Evolutionary conservation across 2,329 filamentous ascomycete genomes (phyloP).

Genomic region (Sclerotinia minor): DNA sequence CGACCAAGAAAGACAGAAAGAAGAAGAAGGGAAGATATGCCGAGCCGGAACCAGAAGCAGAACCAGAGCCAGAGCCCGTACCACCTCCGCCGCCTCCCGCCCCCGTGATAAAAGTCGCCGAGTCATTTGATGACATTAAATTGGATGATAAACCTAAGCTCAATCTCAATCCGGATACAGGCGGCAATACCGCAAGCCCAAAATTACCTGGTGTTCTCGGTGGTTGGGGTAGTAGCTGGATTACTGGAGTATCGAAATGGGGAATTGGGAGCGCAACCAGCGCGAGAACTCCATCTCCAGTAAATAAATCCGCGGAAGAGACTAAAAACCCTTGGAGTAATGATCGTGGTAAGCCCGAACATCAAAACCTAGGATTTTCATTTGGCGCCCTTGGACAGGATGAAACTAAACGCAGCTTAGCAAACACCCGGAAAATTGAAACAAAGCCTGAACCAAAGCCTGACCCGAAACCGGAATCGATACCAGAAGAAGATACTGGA

Average conservation of each 20-base stretch:
- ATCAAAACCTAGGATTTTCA: conserved; percentile 50
- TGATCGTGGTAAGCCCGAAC: conserved; percentile 53
- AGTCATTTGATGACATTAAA: conserved; percentile 69
- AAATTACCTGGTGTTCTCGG: conserved; percentile 52
- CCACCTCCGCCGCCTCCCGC: conserved; percentile 35
- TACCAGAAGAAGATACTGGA: conserved; percentile 41
- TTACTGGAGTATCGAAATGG: conserved; percentile 46
- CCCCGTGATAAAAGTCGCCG: conserved; percentile 44
- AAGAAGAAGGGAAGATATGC: conserved; percentile 48
- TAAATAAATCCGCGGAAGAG: conserved; percentile 43
- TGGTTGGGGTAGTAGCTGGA: conserved; percentile 62
- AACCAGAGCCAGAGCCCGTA: conserved; percentile 28
- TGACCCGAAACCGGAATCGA: conserved; percentile 42
- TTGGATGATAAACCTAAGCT: conserved; percentile 62
- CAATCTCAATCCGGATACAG: conserved; percentile 55
- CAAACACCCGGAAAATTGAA: conserved; percentile 29
- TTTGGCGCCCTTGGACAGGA: conserved; percentile 52
- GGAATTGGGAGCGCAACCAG: conserved; percentile 40
- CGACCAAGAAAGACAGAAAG: conserved; percentile 47
- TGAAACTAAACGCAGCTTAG: conserved; percentile 39
- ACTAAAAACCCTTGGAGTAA: conserved; percentile 54
- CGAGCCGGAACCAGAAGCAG: conserved; percentile 38
- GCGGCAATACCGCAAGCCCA: conserved; percentile 40
- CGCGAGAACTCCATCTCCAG: conserved; percentile 26
- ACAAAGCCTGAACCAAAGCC: conserved; percentile 19